These are phyloP conservation scores for Geranium brycei DNA, from an alignment of 345 rosid genomes.

Conservation along the genomic window DNA sequence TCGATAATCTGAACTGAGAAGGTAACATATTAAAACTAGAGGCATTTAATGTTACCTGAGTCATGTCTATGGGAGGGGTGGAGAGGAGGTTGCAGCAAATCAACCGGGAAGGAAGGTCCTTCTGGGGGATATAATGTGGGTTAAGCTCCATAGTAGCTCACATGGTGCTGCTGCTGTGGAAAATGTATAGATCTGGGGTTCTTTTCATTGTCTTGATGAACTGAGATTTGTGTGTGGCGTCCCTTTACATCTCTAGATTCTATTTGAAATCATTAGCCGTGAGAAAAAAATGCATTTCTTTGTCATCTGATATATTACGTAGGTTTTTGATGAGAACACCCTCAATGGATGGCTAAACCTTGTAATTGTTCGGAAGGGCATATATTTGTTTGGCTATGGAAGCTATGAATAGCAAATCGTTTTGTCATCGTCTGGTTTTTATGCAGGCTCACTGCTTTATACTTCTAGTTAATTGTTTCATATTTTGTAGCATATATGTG, in stretches of 20 bases:
- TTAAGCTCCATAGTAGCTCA: constrained; percentile 18
- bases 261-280: no score
- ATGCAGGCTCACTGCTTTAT: background rate
- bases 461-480: background rate
- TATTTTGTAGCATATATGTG: constrained; percentile 38
- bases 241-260: no score
- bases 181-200: no score
- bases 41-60: constrained; percentile 7
- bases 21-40: constrained; percentile 13
- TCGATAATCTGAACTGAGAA: constrained; percentile 2
- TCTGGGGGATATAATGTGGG: constrained; percentile 38
- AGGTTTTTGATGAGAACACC: constrained; percentile 6
- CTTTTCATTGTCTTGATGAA: no score
- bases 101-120: constrained; percentile 11
- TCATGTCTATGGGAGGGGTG: constrained; percentile 7
- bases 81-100: constrained; percentile 13
- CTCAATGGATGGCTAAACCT: constrained; percentile 22
- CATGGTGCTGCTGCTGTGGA: constrained; percentile 22
- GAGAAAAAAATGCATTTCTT: no score
- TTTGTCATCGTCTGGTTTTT: constrained; percentile 7
- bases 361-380: constrained; percentile 11
- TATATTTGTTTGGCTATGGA: constrained; percentile 42
- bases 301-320: no score
- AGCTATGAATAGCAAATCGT: constrained; percentile 34
- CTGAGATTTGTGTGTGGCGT: no score